Percentiles rank a stretch among this genome's conserved stretches.
phyloP scores from a whole-genome alignment of 2,329 filamentous ascomycete genomes.

The Apiospora arundinis region DNA sequence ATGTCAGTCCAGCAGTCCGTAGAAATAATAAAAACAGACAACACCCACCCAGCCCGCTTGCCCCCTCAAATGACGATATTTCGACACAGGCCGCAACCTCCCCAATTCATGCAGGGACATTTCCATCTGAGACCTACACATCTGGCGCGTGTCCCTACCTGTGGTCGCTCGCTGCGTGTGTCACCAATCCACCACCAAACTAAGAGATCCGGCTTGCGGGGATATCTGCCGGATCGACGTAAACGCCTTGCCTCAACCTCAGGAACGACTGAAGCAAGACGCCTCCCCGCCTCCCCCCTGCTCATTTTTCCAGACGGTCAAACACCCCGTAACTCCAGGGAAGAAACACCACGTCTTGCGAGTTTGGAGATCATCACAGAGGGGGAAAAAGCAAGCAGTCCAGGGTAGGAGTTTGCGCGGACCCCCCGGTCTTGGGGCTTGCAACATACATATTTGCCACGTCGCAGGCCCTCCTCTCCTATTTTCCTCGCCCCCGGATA shows the following conservation, averaged over 20 bases:
- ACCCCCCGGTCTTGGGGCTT: not conserved
- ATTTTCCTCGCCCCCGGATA: not conserved
- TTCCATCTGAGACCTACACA: not conserved
- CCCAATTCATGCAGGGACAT: not conserved
- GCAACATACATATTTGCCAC: not conserved
- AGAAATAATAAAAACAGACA: too few species aligned
- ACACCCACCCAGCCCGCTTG: not conserved
- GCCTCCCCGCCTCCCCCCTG: not conserved
- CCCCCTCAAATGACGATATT: not conserved
- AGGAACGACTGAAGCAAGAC: not conserved
- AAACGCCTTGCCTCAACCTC: not conserved
- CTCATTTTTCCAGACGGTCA: not conserved
- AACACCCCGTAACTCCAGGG: not conserved
- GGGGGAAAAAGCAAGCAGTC: not conserved
- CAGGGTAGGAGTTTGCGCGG: not conserved
- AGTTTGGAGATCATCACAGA: not conserved
- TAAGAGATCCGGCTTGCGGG: not conserved
- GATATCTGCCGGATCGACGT: not conserved
- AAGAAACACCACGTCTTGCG: not conserved
- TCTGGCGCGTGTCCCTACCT: not conserved
- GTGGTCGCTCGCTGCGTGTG: not conserved
- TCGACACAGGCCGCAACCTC: not conserved
- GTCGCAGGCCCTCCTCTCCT: not conserved
- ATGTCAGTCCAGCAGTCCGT: not conserved
- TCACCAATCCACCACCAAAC: not conserved